Evolutionary conservation across 441 rosid genomes (phyloP).

Genomic region (Mallotus japonicus): DNA sequence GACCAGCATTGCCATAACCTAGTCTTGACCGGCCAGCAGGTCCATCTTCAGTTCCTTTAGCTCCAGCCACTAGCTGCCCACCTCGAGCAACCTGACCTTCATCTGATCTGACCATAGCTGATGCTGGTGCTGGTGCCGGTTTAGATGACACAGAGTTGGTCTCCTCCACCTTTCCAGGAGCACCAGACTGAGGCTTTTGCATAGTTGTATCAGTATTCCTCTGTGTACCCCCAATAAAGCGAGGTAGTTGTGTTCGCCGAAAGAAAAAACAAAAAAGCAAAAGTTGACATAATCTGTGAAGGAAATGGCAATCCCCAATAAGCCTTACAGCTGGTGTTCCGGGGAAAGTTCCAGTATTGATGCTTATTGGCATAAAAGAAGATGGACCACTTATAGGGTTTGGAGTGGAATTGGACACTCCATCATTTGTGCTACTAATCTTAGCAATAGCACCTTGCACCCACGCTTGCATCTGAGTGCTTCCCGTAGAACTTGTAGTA

Average conservation of each 20-base stretch:
- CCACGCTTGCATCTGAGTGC: slow-evolving; percentile 98
- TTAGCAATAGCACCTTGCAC: slow-evolving; percentile 98
- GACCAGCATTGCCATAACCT: slow-evolving; percentile 99
- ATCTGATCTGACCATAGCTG: slow-evolving; percentile 59
- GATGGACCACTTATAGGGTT: slow-evolving; percentile 84
- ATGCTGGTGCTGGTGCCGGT: slow-evolving; percentile 41
- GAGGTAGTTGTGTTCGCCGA: slow-evolving; percentile 68
- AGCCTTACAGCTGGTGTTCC: slow-evolving; percentile 99
- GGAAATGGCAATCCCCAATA: slow-evolving; percentile 99
- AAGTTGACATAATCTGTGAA: slow-evolving; percentile 96
- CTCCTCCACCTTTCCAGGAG: slow-evolving; percentile 80
- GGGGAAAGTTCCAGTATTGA: slow-evolving; percentile 98
- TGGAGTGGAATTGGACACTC: slow-evolving; percentile 59
- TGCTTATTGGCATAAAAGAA: slow-evolving; percentile 94
- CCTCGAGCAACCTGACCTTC: slow-evolving; percentile 73
- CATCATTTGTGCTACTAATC: slow-evolving; percentile 85
- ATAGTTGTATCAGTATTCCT: slow-evolving; percentile 62
- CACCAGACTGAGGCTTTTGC: slow-evolving; percentile 79
- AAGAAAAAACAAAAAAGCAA: slow-evolving; percentile 92
- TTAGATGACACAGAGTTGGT: slow-evolving; percentile 59
- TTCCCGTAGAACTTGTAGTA: slow-evolving; percentile 80
- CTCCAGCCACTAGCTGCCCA: slow-evolving; percentile 65
- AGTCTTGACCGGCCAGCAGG: slow-evolving; percentile 69
- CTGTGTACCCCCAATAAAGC: slow-evolving; percentile 50
- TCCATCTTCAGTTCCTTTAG: slow-evolving; percentile 84